phyloP scores from a whole-genome alignment of 2,329 filamentous ascomycete species.

The Colletotrichum plurivorum region DNA sequence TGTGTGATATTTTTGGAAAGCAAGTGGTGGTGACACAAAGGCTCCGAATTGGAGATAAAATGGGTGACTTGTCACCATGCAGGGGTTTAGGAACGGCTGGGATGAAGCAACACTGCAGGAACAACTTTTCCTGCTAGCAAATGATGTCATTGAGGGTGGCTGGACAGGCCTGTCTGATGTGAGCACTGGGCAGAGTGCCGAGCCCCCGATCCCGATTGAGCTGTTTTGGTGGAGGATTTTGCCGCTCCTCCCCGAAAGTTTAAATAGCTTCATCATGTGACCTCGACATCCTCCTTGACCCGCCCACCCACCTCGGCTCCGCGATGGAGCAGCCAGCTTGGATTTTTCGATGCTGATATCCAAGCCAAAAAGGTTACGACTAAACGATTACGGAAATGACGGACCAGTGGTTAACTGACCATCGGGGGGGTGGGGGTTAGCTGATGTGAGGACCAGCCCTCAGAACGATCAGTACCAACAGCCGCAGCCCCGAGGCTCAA shows the following conservation, averaged over 20 bases:
- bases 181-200: background rate
- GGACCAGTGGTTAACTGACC: too few relatives aligned
- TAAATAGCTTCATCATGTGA: conserved; percentile 25
- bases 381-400: too few relatives aligned
- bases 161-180: conserved; percentile 22
- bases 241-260: conserved; percentile 16
- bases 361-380: too few relatives aligned
- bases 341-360: too few relatives aligned
- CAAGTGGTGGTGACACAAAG: background rate
- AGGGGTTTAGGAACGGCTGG: background rate
- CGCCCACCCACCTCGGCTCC: background rate
- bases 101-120: conserved; percentile 1
- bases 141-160: conserved; percentile 37
- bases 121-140: conserved; percentile 21
- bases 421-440: too few relatives aligned
- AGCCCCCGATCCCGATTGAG: conserved; percentile 28
- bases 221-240: conserved; percentile 16
- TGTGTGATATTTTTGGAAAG: conserved; percentile 19
- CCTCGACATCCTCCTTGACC: background rate
- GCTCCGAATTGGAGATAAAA: too few relatives aligned
- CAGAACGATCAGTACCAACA: too few relatives aligned
- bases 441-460: too few relatives aligned
- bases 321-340: background rate
- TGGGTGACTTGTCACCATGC: conserved; percentile 19
- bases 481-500: too few relatives aligned